Evolutionary conservation across 2,329 filamentous ascomycete species (phyloP).

Genomic region (Clathrospora elynae): DNA sequence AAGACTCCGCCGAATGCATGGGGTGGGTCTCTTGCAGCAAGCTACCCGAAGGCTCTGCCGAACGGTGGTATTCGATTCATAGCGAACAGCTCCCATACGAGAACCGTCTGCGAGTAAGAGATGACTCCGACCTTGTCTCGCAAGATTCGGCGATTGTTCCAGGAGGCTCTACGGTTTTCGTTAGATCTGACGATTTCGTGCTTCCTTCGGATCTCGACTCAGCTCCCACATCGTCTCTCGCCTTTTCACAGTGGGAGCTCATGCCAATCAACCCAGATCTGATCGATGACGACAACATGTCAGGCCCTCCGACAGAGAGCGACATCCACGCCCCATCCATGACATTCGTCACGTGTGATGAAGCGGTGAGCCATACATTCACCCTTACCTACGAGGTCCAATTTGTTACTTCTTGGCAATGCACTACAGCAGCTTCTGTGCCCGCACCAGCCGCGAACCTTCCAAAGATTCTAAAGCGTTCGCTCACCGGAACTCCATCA

Average conservation of each 20-base stretch:
- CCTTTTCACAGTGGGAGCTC: conserved; percentile 38
- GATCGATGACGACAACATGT: conserved; percentile 29
- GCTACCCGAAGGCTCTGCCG: conserved; percentile 48
- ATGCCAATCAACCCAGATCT: conserved; percentile 29
- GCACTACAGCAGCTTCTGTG: conserved; percentile 50
- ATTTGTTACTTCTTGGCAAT: conserved; percentile 62
- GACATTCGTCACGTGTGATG: conserved; percentile 39
- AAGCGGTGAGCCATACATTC: conserved; percentile 24
- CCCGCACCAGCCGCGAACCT: conserved; percentile 20
- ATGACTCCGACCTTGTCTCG: conserved; percentile 35
- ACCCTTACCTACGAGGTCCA: conserved; percentile 57
- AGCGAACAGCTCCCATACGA: conserved; percentile 40
- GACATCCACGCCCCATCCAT: conserved; percentile 39
- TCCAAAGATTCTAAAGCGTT: conserved; percentile 32
- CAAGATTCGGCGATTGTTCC: conserved; percentile 46
- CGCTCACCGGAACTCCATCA: conserved; percentile 31
- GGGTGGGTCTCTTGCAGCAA: conserved; percentile 58
- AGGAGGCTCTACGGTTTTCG: conserved; percentile 15
- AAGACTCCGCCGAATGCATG: conserved; percentile 57
- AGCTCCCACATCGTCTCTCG: conserved; percentile 22
- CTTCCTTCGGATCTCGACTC: conserved; percentile 43
- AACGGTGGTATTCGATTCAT: conserved; percentile 59
- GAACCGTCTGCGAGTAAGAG: conserved; percentile 49
- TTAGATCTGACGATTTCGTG: conserved; percentile 46
- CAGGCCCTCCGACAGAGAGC: conserved; percentile 20